Base-by-base conservation (phyloP, 1,139 yeast species). In the Taphrina flavorubra region DNA sequence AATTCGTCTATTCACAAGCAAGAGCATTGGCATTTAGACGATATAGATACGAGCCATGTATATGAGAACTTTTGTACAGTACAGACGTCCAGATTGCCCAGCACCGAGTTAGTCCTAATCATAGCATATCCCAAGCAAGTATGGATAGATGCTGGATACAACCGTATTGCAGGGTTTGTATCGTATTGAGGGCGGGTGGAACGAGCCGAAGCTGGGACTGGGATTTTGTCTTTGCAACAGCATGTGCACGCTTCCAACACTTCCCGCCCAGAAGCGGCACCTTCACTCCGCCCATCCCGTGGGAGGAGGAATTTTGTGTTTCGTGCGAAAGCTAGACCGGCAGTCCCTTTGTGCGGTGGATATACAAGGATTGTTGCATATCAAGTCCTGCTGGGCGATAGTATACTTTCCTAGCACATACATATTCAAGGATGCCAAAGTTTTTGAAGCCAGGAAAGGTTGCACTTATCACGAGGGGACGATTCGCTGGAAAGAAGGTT, bases 401-500 rank as follows among this genome's bases (percentile, higher is more conserved):
- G 31, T 25, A 25, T 25, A 25, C 31, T 25, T 25, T 25, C 31
- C 31, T 25, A 20, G 10, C 36, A 7, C 53, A 49, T 20, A 49
- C 53, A 49, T 49, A 49, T 20, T n/a, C 36, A 49, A 49, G 11
- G n/a, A 66, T 66, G 69, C 60, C 51, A 25, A 66, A 66, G 66
- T 59, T 68, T 47, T 37, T 68, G 49, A 68, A 65, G 61, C 70
- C 70, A 49, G 70, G 70, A 57, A 69, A 69, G 70, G 70, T 69
- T 46, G 98, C 99, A 86, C 92, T 94, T 85, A 92, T 94, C 83
- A 97, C 94, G 84, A 95, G 98, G 85, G 99, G 99, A 82, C 95
- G 99, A 87, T 94, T 87, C 90, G 99, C 99, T 83, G 99, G 99
- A 87, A 94, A 92, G 91, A 95, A 95, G 90, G 99, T 95, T 77